Percentiles rank a stretch among this genome's conserved stretches.
Evolutionary conservation across 2,329 filamentous ascomycete genomes (phyloP).

Genomic region (Coccinonectria pachysandricola): DNA sequence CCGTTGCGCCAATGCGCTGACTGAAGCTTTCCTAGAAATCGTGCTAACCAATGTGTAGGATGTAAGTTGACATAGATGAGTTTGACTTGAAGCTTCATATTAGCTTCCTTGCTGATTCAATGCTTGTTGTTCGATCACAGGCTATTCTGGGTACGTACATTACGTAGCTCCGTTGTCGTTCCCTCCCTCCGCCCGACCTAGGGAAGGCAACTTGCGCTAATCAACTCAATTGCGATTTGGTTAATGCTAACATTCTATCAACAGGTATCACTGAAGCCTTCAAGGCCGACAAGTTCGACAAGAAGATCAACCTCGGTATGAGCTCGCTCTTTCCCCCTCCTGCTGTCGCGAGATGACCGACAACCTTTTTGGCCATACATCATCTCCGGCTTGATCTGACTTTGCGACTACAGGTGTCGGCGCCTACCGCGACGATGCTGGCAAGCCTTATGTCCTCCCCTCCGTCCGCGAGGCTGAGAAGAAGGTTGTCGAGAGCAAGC

Average conservation of each 20-base stretch:
- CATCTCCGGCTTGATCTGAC: conserved; percentile 15
- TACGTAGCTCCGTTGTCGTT: conserved; percentile 11
- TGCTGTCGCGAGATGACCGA: no score
- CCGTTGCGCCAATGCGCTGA: no score
- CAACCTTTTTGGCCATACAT: no score
- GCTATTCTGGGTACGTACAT: conserved; percentile 60
- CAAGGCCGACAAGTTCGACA: conserved; percentile 86
- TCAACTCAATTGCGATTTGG: conserved; percentile 4
- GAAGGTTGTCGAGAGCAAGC: conserved; percentile 63
- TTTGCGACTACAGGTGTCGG: conserved; percentile 58
- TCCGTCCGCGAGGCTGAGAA: conserved; percentile 85
- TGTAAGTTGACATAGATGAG: conserved; percentile 22
- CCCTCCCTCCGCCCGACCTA: conserved; percentile 6
- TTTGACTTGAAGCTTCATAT: conserved; percentile 4
- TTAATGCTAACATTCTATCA: conserved; percentile 13
- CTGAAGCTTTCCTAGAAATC: conserved; percentile 4
- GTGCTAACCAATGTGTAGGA: conserved; percentile 22
- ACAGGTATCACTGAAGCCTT: conserved; percentile 91
- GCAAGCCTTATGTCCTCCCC: conserved; percentile 95
- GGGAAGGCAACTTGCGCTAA: no score
- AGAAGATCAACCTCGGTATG: conserved; percentile 96
- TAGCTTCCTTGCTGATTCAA: conserved; percentile 14
- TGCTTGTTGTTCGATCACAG: conserved; percentile 29
- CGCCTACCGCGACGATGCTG: conserved; percentile 95
- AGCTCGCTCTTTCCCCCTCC: conserved; percentile 7